These are phyloP conservation scores for Tylopilus sp. DNA, from an alignment of 768 basidiomycete genomes.

Conservation along the genomic window DNA sequence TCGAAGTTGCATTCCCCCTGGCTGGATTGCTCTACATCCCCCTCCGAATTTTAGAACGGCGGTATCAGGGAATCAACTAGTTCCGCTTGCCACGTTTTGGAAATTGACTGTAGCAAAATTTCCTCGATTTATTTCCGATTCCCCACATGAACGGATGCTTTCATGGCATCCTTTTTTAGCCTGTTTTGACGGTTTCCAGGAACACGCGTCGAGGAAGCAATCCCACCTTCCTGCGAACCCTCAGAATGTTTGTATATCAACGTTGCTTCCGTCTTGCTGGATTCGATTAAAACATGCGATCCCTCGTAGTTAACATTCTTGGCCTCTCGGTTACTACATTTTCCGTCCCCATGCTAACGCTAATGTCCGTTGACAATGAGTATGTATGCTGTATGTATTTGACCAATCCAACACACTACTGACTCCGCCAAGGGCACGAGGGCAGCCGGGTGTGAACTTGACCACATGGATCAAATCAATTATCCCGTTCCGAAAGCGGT, in stretches of 20 bases:
- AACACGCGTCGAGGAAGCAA: constrained; percentile 7
- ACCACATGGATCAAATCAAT: background rate
- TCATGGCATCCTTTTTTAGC: background rate
- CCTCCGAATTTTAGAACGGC: constrained; percentile 50
- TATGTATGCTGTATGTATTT: background rate
- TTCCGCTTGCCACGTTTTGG: background rate
- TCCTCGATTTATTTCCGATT: constrained; percentile 1
- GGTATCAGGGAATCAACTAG: constrained; percentile 25
- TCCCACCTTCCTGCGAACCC: background rate
- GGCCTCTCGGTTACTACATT: background rate
- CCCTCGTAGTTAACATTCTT: background rate
- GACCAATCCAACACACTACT: background rate
- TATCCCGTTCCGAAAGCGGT: too few relatives aligned
- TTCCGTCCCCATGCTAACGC: background rate
- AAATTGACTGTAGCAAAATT: constrained; percentile 9
- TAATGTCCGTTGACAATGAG: background rate
- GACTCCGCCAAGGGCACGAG: background rate
- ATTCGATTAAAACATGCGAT: constrained; percentile 5
- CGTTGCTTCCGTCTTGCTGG: background rate
- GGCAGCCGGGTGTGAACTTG: background rate
- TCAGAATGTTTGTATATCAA: background rate
- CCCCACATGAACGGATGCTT: background rate
- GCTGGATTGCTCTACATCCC: constrained; percentile 50
- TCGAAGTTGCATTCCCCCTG: constrained; percentile 54
- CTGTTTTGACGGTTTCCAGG: constrained; percentile 23